A percentile compares a stretch with the other conserved stretches of the same genome.
These are phyloP conservation scores for Coemansia sp. DNA, from an alignment of 192 early-diverging fungal species.

Conservation along the genomic window DNA sequence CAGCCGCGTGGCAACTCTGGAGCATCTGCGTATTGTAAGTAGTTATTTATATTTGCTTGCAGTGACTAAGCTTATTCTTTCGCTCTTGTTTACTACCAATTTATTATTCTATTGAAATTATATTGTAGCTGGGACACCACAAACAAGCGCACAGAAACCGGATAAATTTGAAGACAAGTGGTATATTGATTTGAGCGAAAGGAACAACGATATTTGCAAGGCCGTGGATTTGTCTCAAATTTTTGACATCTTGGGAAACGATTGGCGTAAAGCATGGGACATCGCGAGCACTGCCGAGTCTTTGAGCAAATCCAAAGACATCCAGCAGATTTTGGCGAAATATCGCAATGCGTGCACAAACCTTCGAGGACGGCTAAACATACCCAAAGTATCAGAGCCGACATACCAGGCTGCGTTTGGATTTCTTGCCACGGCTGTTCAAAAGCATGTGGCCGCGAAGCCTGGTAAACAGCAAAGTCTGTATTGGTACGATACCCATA, in stretches of 20 bases:
- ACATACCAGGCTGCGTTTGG: constrained; percentile 10
- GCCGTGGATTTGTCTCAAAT: background rate
- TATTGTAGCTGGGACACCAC: background rate
- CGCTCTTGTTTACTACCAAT: no score
- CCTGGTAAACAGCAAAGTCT: background rate
- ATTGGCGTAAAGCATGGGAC: background rate
- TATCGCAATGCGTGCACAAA: background rate
- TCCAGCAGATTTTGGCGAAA: background rate
- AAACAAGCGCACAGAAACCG: background rate
- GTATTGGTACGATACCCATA: constrained; percentile 5
- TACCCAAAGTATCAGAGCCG: background rate
- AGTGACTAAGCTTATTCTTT: no score
- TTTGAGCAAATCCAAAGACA: background rate
- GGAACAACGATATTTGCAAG: background rate
- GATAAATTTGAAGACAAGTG: background rate
- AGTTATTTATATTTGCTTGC: no score
- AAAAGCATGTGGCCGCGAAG: background rate
- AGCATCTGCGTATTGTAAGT: no score
- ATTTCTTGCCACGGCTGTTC: background rate
- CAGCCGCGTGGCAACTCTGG: no score
- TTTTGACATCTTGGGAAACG: background rate
- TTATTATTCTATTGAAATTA: background rate
- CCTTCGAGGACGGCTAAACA: background rate
- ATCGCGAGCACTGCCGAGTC: background rate
- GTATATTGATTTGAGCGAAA: background rate